A percentile compares a stretch with the other conserved stretches of the same genome.
These are phyloP conservation scores for Cladosporium sp. DNA, from an alignment of 2,329 filamentous ascomycete genomes.

Conservation along the genomic window DNA sequence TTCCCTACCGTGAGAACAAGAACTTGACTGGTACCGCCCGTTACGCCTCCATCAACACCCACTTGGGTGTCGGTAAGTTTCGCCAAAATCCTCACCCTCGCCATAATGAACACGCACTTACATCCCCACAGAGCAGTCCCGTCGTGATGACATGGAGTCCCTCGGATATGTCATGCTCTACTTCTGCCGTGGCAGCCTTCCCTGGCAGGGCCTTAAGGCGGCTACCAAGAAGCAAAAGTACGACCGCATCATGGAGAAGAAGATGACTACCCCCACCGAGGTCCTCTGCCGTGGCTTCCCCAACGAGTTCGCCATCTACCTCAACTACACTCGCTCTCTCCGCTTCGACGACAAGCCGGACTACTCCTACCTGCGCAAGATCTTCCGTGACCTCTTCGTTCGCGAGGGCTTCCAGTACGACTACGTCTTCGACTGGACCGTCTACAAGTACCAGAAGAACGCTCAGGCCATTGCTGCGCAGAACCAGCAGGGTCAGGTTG, in stretches of 20 bases:
- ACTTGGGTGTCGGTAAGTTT: slow-evolving; percentile 78
- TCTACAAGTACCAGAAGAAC: slow-evolving; percentile 99
- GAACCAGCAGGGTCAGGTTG: slow-evolving; percentile 58
- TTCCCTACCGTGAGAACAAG: slow-evolving; percentile 99
- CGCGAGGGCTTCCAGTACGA: slow-evolving; percentile 99
- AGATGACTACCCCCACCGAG: slow-evolving; percentile 99
- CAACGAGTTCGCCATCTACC: slow-evolving; percentile 98
- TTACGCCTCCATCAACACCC: slow-evolving; percentile 98
- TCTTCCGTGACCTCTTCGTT: slow-evolving; percentile 98
- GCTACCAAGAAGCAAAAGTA: slow-evolving; percentile 99
- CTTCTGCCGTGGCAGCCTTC: slow-evolving; percentile 97
- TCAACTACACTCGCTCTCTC: slow-evolving; percentile 98
- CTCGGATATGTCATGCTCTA: slow-evolving; percentile 99
- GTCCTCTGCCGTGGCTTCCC: slow-evolving; percentile 98
- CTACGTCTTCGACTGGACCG: slow-evolving; percentile 99
- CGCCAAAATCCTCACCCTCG: background rate
- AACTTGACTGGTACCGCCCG: slow-evolving; percentile 98
- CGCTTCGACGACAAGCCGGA: slow-evolving; percentile 99
- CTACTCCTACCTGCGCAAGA: slow-evolving; percentile 99
- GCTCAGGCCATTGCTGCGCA: slow-evolving; percentile 89
- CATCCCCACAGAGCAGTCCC: slow-evolving; percentile 72
- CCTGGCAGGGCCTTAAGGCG: slow-evolving; percentile 98
- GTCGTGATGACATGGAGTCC: slow-evolving; percentile 98
- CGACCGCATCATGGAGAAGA: slow-evolving; percentile 99
- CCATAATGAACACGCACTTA: slow-evolving; percentile 9